phyloP scores from a whole-genome alignment of 2,329 filamentous ascomycete species.

The Chaetomiaceae sp. region DNA sequence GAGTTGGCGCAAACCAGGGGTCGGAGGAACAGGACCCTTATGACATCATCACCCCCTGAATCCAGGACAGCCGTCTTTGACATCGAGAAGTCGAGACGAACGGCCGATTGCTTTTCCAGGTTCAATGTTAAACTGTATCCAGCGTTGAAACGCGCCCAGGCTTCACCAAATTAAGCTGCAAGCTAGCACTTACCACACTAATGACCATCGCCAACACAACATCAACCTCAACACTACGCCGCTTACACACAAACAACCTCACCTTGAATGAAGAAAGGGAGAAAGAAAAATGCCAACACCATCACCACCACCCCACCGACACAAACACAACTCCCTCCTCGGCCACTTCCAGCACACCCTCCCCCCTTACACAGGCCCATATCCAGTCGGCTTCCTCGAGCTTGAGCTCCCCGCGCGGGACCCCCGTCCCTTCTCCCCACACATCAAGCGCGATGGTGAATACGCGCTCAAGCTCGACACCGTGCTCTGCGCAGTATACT shows the following conservation, averaged over 20 bases:
- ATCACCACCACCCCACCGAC: not conserved
- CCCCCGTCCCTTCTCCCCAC: slow-evolving; percentile 35
- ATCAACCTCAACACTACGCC: no score
- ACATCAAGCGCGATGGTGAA: slow-evolving; percentile 36
- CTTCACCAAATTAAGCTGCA: no score
- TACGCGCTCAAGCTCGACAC: slow-evolving; percentile 45
- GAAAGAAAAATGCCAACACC: not conserved
- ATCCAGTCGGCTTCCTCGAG: slow-evolving; percentile 64
- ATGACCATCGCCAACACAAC: no score
- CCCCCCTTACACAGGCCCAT: slow-evolving; percentile 59
- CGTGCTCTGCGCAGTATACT: slow-evolving; percentile 61
- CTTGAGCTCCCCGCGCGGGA: slow-evolving; percentile 54
- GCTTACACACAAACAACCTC: no score
- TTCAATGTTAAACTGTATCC: no score
- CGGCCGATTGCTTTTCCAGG: no score
- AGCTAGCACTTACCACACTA: no score
- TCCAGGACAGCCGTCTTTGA: not conserved
- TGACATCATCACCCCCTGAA: slow-evolving; percentile 11
- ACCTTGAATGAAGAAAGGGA: no score
- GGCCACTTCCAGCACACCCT: slow-evolving; percentile 44
- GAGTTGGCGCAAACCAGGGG: no score
- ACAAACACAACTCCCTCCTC: slow-evolving; percentile 30
- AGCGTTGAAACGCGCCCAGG: no score
- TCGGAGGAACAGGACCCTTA: not conserved
- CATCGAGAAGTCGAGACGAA: not conserved